Base-by-base conservation (phyloP, 768 basidiomycete species). In the Mycena galopus region DNA sequence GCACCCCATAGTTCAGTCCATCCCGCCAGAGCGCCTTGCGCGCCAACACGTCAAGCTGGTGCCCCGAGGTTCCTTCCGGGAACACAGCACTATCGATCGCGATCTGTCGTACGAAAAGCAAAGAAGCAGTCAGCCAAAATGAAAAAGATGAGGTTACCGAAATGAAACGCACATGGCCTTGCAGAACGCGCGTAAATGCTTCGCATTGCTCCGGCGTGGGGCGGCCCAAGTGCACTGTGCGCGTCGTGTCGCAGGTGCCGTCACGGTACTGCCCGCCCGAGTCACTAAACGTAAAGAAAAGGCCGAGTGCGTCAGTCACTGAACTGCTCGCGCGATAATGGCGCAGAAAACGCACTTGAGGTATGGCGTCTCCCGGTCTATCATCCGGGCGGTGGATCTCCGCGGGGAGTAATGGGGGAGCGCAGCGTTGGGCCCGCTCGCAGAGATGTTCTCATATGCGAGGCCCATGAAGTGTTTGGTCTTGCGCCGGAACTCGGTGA, bases 171-270 rank as follows among this genome's bases (percentile, higher is more conserved):
- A 96, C 95, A 84, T 99, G 98, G 10, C 97, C 97, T 83, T 99
- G 98, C 68, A 99, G 81, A 51, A 99, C 98, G 56, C 96, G 88
- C 33, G 98, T 99, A 82, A 92, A 99, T 1, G 97, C 96, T 75
- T 96, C 93, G 79, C 90, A 92, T 79, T 95, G 92, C 73, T 95
- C 93, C n/a, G 86, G 71, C n/a, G 92, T 91, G 9, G 94, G 94
- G n/a, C 91, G 88, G 50, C 96, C 96, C 78, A 97, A 95, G 83
- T 96, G 94, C 32, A 95, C 82, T 0, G 94, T 95, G 59, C 94
- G 89, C 17, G 93, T 93, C 29, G 92, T 94, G 78, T 95, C 92
- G 81, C 92, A 94, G 12, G 97, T 99, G 6, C 96, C 97, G 78
- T 98, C 97, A 73, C 88, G 85, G 80, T 93, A 96, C 79, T 96